Conservation (phyloP, 2,329 filamentous ascomycete genomes). For the Arthrobotrys musiformis region DNA sequence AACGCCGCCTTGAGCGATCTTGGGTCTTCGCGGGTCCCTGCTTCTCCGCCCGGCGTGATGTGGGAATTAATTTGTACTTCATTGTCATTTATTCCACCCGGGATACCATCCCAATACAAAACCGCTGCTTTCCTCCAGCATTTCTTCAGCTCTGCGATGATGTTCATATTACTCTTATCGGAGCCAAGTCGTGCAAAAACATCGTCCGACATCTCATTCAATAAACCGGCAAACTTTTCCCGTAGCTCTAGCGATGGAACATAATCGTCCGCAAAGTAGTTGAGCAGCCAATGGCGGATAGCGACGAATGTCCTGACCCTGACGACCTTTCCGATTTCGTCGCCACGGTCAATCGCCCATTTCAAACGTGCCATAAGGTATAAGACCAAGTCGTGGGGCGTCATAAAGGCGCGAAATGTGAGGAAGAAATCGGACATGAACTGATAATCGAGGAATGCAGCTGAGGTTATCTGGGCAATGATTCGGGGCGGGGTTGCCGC, state of each 20-base stretch:
- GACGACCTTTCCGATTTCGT: conserved; percentile 92
- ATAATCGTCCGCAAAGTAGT: conserved; percentile 97
- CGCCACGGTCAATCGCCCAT: conserved; percentile 83
- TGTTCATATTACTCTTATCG: conserved; percentile 78
- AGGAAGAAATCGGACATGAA: conserved; percentile 97
- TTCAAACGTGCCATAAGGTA: conserved; percentile 85
- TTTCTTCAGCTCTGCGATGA: conserved; percentile 92
- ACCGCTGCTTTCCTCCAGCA: conserved; percentile 94
- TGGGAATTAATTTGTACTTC: conserved; percentile 59
- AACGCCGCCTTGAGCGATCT: conserved; percentile 47
- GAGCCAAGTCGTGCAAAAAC: conserved; percentile 67
- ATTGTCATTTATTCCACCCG: conserved; percentile 42
- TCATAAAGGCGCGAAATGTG: conserved; percentile 88
- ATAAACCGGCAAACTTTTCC: conserved; percentile 57
- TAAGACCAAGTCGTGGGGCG: conserved; percentile 77
- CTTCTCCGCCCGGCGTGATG: conserved; percentile 58
- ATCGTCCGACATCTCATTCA: conserved; percentile 65
- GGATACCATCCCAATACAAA: conserved; percentile 80
- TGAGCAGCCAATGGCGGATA: conserved; percentile 94
- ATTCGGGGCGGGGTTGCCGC: conserved; percentile 91
- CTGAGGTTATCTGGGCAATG: conserved; percentile 95
- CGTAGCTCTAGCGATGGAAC: conserved; percentile 64
- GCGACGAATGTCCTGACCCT: conserved; percentile 95
- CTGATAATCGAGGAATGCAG: conserved; percentile 95
- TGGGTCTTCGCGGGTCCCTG: conserved; percentile 57